Base-by-base conservation (phyloP, 163 green algal genomes). In the Coccomyxa subellipsoidea region DNA sequence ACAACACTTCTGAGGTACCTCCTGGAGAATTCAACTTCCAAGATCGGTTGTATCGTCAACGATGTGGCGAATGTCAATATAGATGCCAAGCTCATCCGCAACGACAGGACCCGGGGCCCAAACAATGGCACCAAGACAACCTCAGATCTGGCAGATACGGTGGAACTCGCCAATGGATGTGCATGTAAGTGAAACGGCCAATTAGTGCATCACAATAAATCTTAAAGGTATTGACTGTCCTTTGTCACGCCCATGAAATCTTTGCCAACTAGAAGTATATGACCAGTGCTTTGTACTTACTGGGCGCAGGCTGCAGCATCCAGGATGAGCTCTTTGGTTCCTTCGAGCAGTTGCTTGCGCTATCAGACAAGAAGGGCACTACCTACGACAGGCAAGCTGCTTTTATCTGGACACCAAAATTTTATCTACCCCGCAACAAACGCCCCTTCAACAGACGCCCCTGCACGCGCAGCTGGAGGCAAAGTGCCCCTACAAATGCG, bases 31-130 rank as follows among this genome's bases (percentile, higher is more conserved):
- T 90, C 69, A 31, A 90, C 87, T 29, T 38, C 91, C 5, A 97
- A 96, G 87, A 94, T 99, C 32, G 96, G 93, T 0, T 97, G 93
- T 83, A 94, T 98, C 40, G 96, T 99, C 7, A 99, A 99, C 82
- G 96, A 99, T 81, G 94, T 98, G 23, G 94, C 96, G 0, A 85
- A 54, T 10, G 88, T 99, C 37, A 99, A 99, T 85, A 96, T 99
- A 32, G 96, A 99, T 81, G 94, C 96, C 71, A 98, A 98, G 85
- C 91, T 98, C 0, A 93, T 98, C n/a, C 86, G 92, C n/a, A 96
- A 96, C 69, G 91, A 95, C 77, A 86, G 89, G 35, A 87, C 66
- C n/a, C 53, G 71, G 36, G 84, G 76, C 23, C 70, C 85, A 7
- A 69, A 69, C 29, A 81, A 81, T 32, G 54, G 82, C 27, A 59